A percentile compares a stretch with the other conserved stretches of the same genome.
Evolutionary conservation across 2,329 filamentous ascomycete genomes (phyloP).

Genomic region (Drechslera avenae): DNA sequence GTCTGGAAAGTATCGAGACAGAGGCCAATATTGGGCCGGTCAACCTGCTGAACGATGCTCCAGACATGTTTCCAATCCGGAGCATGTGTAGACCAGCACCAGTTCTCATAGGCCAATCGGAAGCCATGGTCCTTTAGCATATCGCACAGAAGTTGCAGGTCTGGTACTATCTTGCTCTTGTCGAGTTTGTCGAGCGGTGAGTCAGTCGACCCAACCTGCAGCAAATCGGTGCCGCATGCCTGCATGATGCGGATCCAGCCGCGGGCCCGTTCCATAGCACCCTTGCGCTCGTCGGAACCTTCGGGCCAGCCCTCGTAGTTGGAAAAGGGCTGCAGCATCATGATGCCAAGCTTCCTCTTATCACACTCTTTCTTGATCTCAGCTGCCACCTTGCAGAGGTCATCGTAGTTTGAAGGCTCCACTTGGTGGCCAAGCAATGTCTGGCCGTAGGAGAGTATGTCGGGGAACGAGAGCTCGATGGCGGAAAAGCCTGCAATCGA

Average conservation of each 20-base stretch:
- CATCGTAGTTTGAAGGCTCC: slow-evolving; percentile 62
- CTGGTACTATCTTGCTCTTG: slow-evolving; percentile 59
- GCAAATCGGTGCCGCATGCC: slow-evolving; percentile 69
- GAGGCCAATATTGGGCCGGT: slow-evolving; percentile 70
- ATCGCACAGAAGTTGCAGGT: slow-evolving; percentile 63
- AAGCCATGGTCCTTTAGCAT: slow-evolving; percentile 62
- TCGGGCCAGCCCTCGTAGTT: slow-evolving; percentile 77
- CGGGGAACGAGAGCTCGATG: slow-evolving; percentile 76
- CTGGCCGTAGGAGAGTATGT: slow-evolving; percentile 68
- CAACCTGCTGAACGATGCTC: slow-evolving; percentile 67
- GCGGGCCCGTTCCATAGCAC: slow-evolving; percentile 65
- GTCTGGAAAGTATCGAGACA: slow-evolving; percentile 82
- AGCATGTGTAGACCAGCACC: slow-evolving; percentile 71
- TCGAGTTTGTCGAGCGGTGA: slow-evolving; percentile 61
- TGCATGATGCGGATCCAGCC: slow-evolving; percentile 77
- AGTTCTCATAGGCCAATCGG: slow-evolving; percentile 77
- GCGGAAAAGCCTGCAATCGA: slow-evolving; percentile 68
- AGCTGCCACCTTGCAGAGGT: slow-evolving; percentile 60
- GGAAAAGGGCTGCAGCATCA: slow-evolving; percentile 76
- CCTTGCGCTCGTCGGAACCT: slow-evolving; percentile 61
- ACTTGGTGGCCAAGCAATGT: slow-evolving; percentile 58
- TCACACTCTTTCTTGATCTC: slow-evolving; percentile 62
- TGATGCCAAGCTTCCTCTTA: slow-evolving; percentile 61
- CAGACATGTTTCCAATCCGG: slow-evolving; percentile 72
- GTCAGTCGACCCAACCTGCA: slow-evolving; percentile 71